Evolutionary conservation across 805 yeast species (phyloP), one percentile per base, ranked within the genome.

Genomic region (Metschnikowia continentalis): DNA sequence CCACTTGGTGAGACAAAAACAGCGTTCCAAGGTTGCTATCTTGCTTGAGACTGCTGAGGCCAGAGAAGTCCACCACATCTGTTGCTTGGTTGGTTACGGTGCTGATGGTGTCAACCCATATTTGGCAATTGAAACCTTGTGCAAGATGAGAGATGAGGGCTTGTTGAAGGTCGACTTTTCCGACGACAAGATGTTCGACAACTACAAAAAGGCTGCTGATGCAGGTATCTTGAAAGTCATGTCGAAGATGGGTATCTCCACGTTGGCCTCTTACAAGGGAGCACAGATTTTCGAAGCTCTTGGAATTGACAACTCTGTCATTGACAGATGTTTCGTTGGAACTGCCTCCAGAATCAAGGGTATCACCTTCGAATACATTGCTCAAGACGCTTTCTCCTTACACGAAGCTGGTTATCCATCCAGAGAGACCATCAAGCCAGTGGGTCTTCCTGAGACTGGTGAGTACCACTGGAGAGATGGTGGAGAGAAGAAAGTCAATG

Each of bases 231-330:
- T 90, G 62, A 92, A 94, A 76, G 97, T 94, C 53, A 92, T 92
- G 99, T 90, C 97, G 35, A 92, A 94, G 78, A 94, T 92, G 98
- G 99, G 99, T 78, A 94, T 92, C 61, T 91, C 98, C 32, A 94
- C 99, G 32, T 77, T 92, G 67, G 97, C 97, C 11, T 89, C 97
- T n/a, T 92, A 92, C 74, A 92, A 92, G 74, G 98, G 98, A 71
- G 99, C 99, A 30, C 99, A 92, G 76, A 94, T 92, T 65, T 92
- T 94, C 68, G 99, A 92, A 72, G 96, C 96, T 46, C 76, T 92
- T 54, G 99, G 99, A 70, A 84, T 92, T 54, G 97, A 94, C 68
- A 90, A 91, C 72, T 84, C 96, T 8, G 97, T 92, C 46, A 88
- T 92, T 58, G 97, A 92, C 76, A 78, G 90, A 61, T 94, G 98